phyloP scores from a whole-genome alignment of 257 asterid species.

The Solanum habrochaites region DNA sequence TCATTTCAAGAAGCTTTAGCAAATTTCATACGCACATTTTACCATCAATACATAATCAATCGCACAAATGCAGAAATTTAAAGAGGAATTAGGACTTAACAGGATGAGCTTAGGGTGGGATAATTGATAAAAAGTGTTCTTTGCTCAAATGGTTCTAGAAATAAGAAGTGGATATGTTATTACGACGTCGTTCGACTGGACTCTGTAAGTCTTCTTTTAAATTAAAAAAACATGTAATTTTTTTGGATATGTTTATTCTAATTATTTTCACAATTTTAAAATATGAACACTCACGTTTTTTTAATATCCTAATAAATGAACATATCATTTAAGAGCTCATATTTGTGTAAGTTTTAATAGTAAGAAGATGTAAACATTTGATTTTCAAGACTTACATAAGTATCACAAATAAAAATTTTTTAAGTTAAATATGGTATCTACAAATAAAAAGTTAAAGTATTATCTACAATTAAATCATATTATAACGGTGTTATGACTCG shows the following conservation, averaged over 20 bases:
- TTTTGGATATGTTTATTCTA: not conserved
- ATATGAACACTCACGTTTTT: not conserved
- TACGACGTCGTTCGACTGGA: not conserved
- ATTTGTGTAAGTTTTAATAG: not conserved
- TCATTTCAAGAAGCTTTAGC: not conserved
- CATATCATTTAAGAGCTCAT: not conserved
- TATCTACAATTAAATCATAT: not conserved
- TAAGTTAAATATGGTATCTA: not conserved
- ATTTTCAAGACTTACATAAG: not conserved
- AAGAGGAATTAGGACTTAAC: not conserved
- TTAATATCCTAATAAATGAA: not conserved
- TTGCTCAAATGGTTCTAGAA: not conserved
- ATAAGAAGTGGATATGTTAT: not conserved
- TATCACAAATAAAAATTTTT: too few relatives aligned
- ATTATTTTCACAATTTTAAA: not conserved
- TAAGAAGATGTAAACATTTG: not conserved
- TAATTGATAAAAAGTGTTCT: not conserved
- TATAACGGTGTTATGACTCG: not conserved
- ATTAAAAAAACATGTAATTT: fast-evolving
- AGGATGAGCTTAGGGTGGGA: not conserved
- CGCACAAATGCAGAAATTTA: not conserved
- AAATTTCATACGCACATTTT: not conserved
- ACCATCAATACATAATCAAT: not conserved
- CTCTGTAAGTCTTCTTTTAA: not conserved
- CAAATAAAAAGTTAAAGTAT: not conserved